Conservation (phyloP, 2,329 filamentous ascomycete species). For the Ceratocystis colombiana region DNA sequence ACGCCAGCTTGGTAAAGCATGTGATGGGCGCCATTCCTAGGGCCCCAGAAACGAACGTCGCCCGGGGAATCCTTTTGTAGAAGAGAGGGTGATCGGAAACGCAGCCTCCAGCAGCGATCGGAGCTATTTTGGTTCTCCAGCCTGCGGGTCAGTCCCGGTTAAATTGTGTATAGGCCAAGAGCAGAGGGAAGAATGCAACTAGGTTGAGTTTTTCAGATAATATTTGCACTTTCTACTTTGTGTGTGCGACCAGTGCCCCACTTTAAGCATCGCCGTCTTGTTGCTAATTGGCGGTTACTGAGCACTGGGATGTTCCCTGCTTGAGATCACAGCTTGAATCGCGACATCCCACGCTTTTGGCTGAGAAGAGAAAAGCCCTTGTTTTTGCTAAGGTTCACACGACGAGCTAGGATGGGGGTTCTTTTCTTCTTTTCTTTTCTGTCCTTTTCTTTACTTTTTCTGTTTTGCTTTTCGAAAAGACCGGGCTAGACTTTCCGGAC, state of each 20-base stretch:
- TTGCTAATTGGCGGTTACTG: neutral
- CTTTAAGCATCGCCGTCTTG: neutral
- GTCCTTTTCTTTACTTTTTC: too few species aligned
- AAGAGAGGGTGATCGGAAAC: neutral
- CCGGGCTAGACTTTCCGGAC: neutral
- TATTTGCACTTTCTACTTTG: neutral
- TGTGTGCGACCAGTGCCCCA: neutral
- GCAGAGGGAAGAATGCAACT: neutral
- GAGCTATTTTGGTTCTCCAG: neutral
- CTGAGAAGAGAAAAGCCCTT: neutral
- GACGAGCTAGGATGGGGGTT: neutral
- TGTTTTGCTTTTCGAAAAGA: neutral
- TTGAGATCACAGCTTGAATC: neutral
- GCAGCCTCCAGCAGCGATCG: neutral
- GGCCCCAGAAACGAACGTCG: too few species aligned
- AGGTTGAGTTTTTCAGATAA: neutral
- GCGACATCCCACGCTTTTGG: conserved; percentile 9
- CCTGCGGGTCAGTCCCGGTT: neutral
- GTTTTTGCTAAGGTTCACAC: neutral
- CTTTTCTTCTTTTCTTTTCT: neutral
- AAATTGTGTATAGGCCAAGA: neutral
- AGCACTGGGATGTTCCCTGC: neutral
- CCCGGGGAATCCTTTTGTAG: neutral
- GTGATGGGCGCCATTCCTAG: too few species aligned
- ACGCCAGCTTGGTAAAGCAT: neutral